Conservation (phyloP, 352 stramenopile species). For the Phytophthora agathidicida region DNA sequence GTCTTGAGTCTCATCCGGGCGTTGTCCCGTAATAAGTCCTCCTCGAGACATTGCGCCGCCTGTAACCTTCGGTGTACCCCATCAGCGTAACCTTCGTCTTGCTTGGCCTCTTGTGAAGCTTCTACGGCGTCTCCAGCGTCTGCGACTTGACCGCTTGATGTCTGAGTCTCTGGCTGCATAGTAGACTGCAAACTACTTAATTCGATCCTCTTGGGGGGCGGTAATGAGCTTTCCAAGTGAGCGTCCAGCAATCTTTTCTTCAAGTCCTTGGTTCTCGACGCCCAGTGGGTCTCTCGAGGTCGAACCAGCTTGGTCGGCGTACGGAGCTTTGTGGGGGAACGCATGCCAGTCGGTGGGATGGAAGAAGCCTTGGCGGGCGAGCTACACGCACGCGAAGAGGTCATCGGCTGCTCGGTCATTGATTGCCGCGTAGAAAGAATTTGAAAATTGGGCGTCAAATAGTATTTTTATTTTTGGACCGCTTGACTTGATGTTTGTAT, state of each 20-base stretch:
- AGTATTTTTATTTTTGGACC: too few species aligned
- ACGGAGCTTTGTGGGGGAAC: slow-evolving; percentile 28
- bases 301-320: slow-evolving; percentile 28
- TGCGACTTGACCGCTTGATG: not conserved
- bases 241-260: slow-evolving; percentile 34
- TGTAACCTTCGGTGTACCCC: slow-evolving; percentile 36
- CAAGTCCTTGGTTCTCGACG: slow-evolving; percentile 15
- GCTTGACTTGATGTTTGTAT: too few species aligned
- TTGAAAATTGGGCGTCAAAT: too few species aligned
- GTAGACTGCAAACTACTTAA: not conserved
- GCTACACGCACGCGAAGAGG: slow-evolving; percentile 12
- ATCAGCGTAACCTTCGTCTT: slow-evolving; percentile 21
- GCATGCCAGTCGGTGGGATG: slow-evolving; percentile 16
- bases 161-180: not conserved
- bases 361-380: slow-evolving; percentile 15
- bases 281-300: slow-evolving; percentile 17
- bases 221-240: slow-evolving; percentile 3
- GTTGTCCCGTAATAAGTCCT: slow-evolving; percentile 54
- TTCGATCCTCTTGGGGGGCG: slow-evolving; percentile 25
- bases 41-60: slow-evolving; percentile 41
- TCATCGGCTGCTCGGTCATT: too few species aligned
- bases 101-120: slow-evolving; percentile 10
- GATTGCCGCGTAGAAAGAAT: too few species aligned
- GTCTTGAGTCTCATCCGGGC: slow-evolving; percentile 54
- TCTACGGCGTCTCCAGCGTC: slow-evolving; percentile 1